phyloP scores from a whole-genome alignment of 2,329 filamentous ascomycete species.

The Pseudocercospora ulei region DNA sequence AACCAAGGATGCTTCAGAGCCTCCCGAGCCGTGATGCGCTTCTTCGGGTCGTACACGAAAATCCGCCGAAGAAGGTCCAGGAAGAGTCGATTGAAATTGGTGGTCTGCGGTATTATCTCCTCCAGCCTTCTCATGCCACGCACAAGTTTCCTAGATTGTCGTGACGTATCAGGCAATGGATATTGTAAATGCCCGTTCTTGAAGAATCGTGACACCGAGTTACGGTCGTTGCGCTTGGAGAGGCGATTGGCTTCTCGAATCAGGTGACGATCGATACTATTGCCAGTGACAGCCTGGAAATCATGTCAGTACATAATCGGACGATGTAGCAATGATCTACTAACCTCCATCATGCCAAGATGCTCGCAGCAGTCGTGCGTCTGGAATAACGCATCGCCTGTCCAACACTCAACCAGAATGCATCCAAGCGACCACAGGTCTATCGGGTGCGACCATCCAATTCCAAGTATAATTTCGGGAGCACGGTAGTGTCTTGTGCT shows the following conservation, averaged over 20 bases:
- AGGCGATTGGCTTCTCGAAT: constrained; percentile 31
- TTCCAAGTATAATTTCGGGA: constrained; percentile 57
- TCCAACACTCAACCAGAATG: constrained; percentile 60
- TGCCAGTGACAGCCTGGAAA: constrained; percentile 29
- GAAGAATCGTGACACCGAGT: constrained; percentile 27
- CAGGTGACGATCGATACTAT: constrained; percentile 29
- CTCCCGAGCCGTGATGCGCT: constrained; percentile 55
- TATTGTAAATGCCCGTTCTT: constrained; percentile 50
- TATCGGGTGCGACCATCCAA: constrained; percentile 59
- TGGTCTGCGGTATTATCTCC: constrained; percentile 53
- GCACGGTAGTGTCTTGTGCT: constrained; percentile 58
- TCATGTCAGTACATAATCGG: neutral
- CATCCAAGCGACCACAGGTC: constrained; percentile 63
- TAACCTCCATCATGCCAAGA: constrained; percentile 57
- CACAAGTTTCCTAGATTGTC: constrained; percentile 56
- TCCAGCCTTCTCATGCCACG: constrained; percentile 54
- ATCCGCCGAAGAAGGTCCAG: constrained; percentile 54
- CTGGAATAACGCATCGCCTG: constrained; percentile 58
- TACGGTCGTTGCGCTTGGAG: constrained; percentile 28
- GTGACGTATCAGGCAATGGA: constrained; percentile 53
- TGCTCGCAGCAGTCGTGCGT: constrained; percentile 60
- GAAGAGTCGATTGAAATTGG: constrained; percentile 52
- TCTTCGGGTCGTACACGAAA: constrained; percentile 58
- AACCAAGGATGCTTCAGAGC: constrained; percentile 59
- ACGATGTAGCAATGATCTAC: constrained; percentile 3